These are phyloP conservation scores for Eucommia ulmoides DNA, from an alignment of 257 asterid species.

Conservation along the genomic window DNA sequence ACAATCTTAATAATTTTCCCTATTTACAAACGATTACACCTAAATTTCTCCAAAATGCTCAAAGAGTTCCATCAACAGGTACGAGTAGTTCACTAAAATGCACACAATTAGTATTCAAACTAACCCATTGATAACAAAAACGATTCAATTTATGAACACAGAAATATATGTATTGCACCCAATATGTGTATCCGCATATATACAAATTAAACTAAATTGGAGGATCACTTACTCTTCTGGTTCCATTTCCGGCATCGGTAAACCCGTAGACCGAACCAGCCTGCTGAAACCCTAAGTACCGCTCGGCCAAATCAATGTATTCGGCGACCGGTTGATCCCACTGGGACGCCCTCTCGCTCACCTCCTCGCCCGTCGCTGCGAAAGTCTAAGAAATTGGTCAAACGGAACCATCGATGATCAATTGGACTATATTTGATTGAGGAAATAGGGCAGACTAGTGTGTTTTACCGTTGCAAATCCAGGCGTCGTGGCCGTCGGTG, in stretches of 20 bases:
- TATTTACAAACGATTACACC: too few species aligned
- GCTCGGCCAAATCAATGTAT: conserved; percentile 66
- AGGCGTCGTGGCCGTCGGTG: conserved; percentile 58
- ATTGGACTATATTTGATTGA: too few species aligned
- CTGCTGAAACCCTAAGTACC: conserved; percentile 71
- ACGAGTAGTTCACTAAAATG: too few species aligned
- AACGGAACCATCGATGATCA: too few species aligned
- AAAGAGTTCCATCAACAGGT: too few species aligned
- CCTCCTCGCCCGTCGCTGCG: conserved; percentile 76
- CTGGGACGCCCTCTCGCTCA: conserved; percentile 68
- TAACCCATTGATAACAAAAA: background rate
- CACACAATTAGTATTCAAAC: background rate
- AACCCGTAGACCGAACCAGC: conserved; percentile 75
- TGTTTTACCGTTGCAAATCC: conserved; percentile 64
- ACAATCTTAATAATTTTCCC: too few species aligned
- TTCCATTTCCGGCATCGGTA: conserved; percentile 67
- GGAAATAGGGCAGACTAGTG: too few species aligned
- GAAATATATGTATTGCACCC: too few species aligned
- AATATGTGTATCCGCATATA: too few species aligned
- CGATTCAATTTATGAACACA: too few species aligned
- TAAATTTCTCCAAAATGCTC: background rate
- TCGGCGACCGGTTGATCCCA: conserved; percentile 83
- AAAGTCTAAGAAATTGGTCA: too few species aligned
- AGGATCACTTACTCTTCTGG: conserved; percentile 71
- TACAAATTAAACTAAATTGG: too few species aligned